Conservation (phyloP, 805 yeast species). For the Myxozyma melibiosi region DNA sequence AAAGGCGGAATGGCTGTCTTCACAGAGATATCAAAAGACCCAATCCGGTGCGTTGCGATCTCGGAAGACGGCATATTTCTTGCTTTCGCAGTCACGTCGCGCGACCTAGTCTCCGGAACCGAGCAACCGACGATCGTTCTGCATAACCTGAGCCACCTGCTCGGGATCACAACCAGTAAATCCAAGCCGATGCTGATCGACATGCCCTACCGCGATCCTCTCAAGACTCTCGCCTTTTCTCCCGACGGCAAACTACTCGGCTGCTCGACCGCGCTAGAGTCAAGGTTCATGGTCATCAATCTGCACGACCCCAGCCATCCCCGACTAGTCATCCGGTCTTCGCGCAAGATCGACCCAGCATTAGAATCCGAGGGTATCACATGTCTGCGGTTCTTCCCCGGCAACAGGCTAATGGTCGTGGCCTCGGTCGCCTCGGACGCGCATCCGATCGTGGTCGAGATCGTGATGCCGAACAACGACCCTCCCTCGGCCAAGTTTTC, state of each 20-base stretch:
- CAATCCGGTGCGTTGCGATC: slow-evolving; percentile 76
- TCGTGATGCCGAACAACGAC: slow-evolving; percentile 48
- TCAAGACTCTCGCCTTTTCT: slow-evolving; percentile 72
- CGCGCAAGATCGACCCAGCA: slow-evolving; percentile 62
- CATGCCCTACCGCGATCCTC: slow-evolving; percentile 84
- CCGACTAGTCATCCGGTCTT: slow-evolving; percentile 66
- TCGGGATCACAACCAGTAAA: slow-evolving; percentile 20
- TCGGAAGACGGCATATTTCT: slow-evolving; percentile 64
- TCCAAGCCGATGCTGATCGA: slow-evolving; percentile 71
- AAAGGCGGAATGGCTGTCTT: slow-evolving; percentile 64
- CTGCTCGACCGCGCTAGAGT: slow-evolving; percentile 76
- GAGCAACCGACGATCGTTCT: slow-evolving; percentile 77
- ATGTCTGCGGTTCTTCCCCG: slow-evolving; percentile 71
- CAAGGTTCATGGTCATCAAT: slow-evolving; percentile 75
- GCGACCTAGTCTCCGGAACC: slow-evolving; percentile 64
- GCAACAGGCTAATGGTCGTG: slow-evolving; percentile 56
- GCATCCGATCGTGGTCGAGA: slow-evolving; percentile 67
- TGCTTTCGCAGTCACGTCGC: slow-evolving; percentile 82
- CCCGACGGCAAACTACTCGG: slow-evolving; percentile 68
- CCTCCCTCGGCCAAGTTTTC: slow-evolving; percentile 6
- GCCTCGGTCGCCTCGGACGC: slow-evolving; percentile 62
- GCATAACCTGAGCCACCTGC: slow-evolving; percentile 42
- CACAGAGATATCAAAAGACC: slow-evolving; percentile 68
- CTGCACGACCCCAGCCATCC: slow-evolving; percentile 66
- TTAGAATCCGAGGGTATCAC: slow-evolving; percentile 90